Evolutionary conservation across 257 asterid species (phyloP), one percentile per base, ranked within the genome.

Genomic region (Solanum virginianum): DNA sequence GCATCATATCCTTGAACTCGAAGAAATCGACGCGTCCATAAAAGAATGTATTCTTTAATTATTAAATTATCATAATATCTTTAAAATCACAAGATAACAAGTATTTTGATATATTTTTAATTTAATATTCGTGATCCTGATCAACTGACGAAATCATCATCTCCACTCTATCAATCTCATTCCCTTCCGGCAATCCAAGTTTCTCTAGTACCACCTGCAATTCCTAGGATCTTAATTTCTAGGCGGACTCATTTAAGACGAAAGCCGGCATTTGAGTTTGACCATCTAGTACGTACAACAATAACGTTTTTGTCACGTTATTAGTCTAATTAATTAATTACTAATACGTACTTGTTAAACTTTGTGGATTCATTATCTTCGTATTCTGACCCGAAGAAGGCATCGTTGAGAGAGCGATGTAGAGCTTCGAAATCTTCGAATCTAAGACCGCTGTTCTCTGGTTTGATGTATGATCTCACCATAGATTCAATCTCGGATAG

Each of bases 1-100:
- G 94, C 98, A 94, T 94, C 98, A 94, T 94, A 41, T 94, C 92
- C 91, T 92, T 94, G 85, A 94, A 94, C 87, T 94, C 98, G 10
- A 88, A 71, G 86, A 93, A 94, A 84, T 93, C 97, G 7, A 94
- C 98, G 5, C 88, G 92, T 2, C 98, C 98, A 36, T 93, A n/a
- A n/a, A n/a, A n/a, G n/a, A n/a, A n/a, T n/a, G n/a, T n/a, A n/a
- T n/a, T n/a, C n/a, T n/a, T n/a, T n/a, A n/a, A n/a, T n/a, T n/a
- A n/a, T n/a, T n/a, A n/a, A n/a, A n/a, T n/a, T n/a, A n/a, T n/a
- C n/a, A n/a, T n/a, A n/a, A n/a, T n/a, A n/a, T n/a, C n/a, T n/a
- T n/a, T n/a, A n/a, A n/a, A n/a, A n/a, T n/a, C n/a, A n/a, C n/a
- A n/a, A n/a, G n/a, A n/a, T n/a, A n/a, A n/a, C n/a, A n/a, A n/a